phyloP scores from a whole-genome alignment of 345 rosid species.

The Laguncularia racemosa region DNA sequence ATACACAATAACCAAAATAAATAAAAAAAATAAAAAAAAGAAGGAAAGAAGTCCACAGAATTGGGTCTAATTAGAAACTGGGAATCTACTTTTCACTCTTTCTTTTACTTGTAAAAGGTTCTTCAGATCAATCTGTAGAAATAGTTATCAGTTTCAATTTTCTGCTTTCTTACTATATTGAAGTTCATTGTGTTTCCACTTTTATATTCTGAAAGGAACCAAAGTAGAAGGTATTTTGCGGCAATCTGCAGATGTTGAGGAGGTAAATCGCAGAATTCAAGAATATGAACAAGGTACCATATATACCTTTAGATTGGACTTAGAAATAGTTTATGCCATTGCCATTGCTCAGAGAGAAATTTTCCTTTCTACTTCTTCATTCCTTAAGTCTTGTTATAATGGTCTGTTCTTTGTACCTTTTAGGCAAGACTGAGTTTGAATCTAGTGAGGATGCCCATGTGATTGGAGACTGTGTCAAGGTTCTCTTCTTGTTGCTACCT shows the following conservation, averaged over 20 bases:
- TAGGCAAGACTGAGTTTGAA: slow-evolving; percentile 85
- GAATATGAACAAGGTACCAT: slow-evolving; percentile 85
- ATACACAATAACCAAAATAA: no score
- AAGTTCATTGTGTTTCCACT: neutral
- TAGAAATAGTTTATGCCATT: no score
- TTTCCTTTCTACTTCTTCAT: slow-evolving; percentile 5
- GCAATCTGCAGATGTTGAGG: slow-evolving; percentile 98
- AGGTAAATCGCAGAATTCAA: slow-evolving; percentile 88
- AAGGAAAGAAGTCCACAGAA: no score
- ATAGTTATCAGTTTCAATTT: neutral
- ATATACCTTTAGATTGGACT: slow-evolving; percentile 3
- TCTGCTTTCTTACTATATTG: slow-evolving; percentile 2
- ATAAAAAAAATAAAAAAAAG: no score
- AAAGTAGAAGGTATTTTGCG: slow-evolving; percentile 88
- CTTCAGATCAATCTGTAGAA: no score
- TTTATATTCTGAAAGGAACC: slow-evolving; percentile 44
- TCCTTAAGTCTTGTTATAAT: neutral
- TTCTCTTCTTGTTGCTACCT: slow-evolving; percentile 19
- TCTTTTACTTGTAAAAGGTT: no score
- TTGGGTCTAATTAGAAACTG: no score
- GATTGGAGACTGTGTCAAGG: slow-evolving; percentile 98
- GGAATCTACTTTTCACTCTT: no score
- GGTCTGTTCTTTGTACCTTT: slow-evolving; percentile 3
- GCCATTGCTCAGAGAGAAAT: no score
- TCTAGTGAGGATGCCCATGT: slow-evolving; percentile 94